Percentiles rank a stretch among this genome's conserved stretches.
Evolutionary conservation across 345 rosid genomes (phyloP).

Genomic region (Anacardium occidentale): DNA sequence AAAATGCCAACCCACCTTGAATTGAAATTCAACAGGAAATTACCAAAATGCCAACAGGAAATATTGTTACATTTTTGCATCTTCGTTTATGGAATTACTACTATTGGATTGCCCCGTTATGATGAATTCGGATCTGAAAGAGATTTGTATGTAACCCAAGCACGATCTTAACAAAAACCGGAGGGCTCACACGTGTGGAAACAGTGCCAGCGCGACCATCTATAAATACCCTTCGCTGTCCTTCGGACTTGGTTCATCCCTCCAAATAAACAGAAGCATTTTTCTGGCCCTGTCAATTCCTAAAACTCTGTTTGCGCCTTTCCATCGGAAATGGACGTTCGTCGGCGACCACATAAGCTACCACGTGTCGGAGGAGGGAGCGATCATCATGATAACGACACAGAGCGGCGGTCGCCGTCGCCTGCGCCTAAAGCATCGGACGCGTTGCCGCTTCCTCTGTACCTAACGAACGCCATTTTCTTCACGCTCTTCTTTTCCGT

Average conservation of each 20-base stretch:
- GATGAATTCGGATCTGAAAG: too few relatives aligned
- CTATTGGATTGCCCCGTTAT: too few relatives aligned
- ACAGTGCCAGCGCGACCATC: neutral
- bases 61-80: too few relatives aligned
- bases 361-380: conserved; percentile 12
- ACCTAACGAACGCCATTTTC: conserved; percentile 76
- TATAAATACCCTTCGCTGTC: conserved; percentile 23
- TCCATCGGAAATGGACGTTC: conserved; percentile 45
- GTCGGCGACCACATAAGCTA: conserved; percentile 43
- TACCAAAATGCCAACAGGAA: too few relatives aligned
- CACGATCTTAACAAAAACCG: neutral
- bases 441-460: conserved; percentile 78
- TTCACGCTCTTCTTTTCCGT: conserved; percentile 90
- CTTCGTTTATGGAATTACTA: too few relatives aligned
- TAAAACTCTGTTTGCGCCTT: conserved; percentile 7
- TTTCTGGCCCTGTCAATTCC: neutral
- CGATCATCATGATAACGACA: conserved; percentile 11
- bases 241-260: conserved; percentile 5
- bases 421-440: conserved; percentile 63
- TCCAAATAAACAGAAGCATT: conserved; percentile 2
- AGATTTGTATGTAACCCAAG: neutral
- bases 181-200: conserved; percentile 12
- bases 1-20: too few relatives aligned
- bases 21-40: too few relatives aligned
- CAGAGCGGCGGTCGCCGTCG: conserved; percentile 8